Evolutionary conservation across 2,329 filamentous ascomycete genomes (phyloP), one percentile per base, ranked within the genome.

Genomic region (Hypomyces perniciosus): DNA sequence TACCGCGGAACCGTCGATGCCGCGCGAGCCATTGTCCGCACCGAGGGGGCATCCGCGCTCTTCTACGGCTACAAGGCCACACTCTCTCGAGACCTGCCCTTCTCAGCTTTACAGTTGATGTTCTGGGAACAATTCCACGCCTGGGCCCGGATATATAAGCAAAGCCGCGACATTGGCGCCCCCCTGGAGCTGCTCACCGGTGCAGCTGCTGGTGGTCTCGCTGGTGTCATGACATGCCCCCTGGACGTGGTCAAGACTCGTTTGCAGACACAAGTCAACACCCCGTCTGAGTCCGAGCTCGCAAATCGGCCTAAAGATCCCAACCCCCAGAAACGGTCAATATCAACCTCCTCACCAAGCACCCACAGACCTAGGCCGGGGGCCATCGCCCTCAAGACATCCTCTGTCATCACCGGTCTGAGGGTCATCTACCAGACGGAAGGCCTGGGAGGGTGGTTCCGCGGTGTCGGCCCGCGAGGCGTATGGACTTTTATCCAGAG

Each of bases 401-500:
- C 90, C 1, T 96, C 91, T 0, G 87, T 97, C 45, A 75, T 92
- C 48, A 90, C 82, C 2, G 93, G 92, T 1, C 72, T 99, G 35
- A 83, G 78, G 59, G 79, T 96, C 57, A 95, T 99, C 61, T 99
- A 97, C 72, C 83, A 81, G 58, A 89, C 86, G 5, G 93, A 99
- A 70, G 93, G 93, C 1, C 60, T 97, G 12, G 80, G 80, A 2
- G 95, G 93, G 1, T 95, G 90, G 84, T 99, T 99, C 70, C 83
- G 93, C 52, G 93, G 93, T 28, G 92, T 99, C 2, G 92, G 92
- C 0, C 93, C 93, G 2, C 82, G 93, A 48, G 86, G 86, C 51
- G 89, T 97, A 10, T 99, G 93, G 93, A 99, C 93, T 26, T 96
- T 92, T 63, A 89, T 97, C 52, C 93, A 99, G 73, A 96, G 88